phyloP scores from a whole-genome alignment of 2,329 filamentous ascomycete genomes.

The Beauveria brongniartii region DNA sequence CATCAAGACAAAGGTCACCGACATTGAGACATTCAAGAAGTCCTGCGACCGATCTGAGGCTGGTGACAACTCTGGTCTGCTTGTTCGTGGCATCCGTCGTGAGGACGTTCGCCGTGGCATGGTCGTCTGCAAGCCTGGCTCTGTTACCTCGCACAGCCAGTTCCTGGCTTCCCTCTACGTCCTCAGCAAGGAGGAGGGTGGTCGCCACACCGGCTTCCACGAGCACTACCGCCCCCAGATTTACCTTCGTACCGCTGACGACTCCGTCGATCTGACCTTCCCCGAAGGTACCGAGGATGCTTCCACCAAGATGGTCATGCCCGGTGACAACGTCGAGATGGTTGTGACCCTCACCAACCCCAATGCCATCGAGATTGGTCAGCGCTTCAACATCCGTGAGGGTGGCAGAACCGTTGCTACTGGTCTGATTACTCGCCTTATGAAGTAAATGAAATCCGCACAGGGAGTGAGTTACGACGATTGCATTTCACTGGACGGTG shows the following conservation, averaged over 20 bases:
- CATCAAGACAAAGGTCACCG: slow-evolving; percentile 98
- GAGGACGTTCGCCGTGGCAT: slow-evolving; percentile 94
- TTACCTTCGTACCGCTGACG: slow-evolving; percentile 87
- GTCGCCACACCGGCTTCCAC: slow-evolving; percentile 90
- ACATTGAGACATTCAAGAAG: slow-evolving; percentile 99
- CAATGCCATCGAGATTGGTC: slow-evolving; percentile 79
- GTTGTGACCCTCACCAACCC: slow-evolving; percentile 76
- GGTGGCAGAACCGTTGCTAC: slow-evolving; percentile 86
- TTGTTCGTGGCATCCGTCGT: slow-evolving; percentile 91
- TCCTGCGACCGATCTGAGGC: slow-evolving; percentile 93
- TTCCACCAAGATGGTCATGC: slow-evolving; percentile 79
- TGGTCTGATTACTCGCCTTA: slow-evolving; percentile 69
- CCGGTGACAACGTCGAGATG: slow-evolving; percentile 99
- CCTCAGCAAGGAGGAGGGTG: slow-evolving; percentile 94
- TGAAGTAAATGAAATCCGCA: slow-evolving; percentile 37
- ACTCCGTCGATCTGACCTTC: slow-evolving; percentile 72
- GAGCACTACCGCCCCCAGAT: slow-evolving; percentile 97
- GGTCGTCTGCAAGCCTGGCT: slow-evolving; percentile 80
- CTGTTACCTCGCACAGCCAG: slow-evolving; percentile 78
- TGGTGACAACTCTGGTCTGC: slow-evolving; percentile 95
- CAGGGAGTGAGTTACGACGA: neutral
- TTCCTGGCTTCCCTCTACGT: slow-evolving; percentile 97
- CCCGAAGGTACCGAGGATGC: slow-evolving; percentile 72
- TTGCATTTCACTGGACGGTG: neutral
- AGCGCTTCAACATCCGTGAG: slow-evolving; percentile 98